Conservation (phyloP, 352 stramenopile genomes). For the Phytophthora pini region DNA sequence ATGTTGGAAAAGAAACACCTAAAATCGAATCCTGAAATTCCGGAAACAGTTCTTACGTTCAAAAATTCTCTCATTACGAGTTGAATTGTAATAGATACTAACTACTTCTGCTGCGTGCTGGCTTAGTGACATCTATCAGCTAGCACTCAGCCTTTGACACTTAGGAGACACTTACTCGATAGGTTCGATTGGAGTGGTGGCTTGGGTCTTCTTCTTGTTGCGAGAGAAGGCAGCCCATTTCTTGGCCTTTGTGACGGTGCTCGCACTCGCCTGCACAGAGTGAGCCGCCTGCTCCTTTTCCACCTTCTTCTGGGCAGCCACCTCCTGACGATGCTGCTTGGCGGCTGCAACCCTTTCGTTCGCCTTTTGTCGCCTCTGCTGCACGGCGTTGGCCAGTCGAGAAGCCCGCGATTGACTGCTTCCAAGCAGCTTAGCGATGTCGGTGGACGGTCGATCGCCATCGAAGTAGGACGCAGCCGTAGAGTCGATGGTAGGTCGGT, state of each 20-base stretch:
- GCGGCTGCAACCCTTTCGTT: not conserved
- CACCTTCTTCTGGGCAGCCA: slow-evolving; percentile 19
- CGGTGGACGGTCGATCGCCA: slow-evolving; percentile 49
- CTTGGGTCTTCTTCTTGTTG: slow-evolving; percentile 33
- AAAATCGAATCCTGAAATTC: not conserved
- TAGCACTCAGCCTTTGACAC: slow-evolving; percentile 11
- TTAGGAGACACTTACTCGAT: slow-evolving; percentile 27
- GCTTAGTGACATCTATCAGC: slow-evolving; percentile 19
- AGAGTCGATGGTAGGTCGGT: slow-evolving; percentile 39
- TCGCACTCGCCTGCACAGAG: slow-evolving; percentile 20
- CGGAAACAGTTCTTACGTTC: slow-evolving; percentile 1
- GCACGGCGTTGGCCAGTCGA: slow-evolving; percentile 36
- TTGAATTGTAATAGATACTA: slow-evolving; percentile 42
- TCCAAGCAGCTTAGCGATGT: slow-evolving; percentile 51
- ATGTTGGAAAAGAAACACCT: not conserved
- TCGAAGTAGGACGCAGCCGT: slow-evolving; percentile 45
- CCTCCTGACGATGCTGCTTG: slow-evolving; percentile 36
- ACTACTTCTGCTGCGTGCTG: slow-evolving; percentile 13
- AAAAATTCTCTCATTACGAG: slow-evolving; percentile 33
- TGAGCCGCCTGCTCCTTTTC: slow-evolving; percentile 12
- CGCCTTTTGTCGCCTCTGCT: slow-evolving; percentile 41
- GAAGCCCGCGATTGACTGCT: slow-evolving; percentile 31
- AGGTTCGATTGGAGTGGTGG: slow-evolving; percentile 33
- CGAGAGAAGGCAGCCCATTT: slow-evolving; percentile 39
- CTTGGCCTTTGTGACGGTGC: slow-evolving; percentile 37